Conservation (phyloP, 2,329 filamentous ascomycete species). For the Thyridium curvatum region DNA sequence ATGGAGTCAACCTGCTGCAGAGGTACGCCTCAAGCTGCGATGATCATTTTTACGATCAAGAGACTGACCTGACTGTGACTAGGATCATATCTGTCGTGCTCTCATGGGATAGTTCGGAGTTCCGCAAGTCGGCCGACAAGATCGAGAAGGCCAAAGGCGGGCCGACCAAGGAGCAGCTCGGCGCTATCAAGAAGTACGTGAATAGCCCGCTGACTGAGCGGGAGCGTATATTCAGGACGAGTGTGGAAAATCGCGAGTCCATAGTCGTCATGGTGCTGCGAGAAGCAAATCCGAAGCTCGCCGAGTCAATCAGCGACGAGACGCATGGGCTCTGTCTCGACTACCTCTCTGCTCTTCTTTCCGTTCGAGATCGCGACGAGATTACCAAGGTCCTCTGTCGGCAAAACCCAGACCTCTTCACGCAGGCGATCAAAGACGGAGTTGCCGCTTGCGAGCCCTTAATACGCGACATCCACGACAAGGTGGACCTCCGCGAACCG, state of each 20-base stretch:
- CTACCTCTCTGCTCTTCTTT: constrained; percentile 65
- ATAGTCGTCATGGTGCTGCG: constrained; percentile 63
- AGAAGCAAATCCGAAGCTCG: constrained; percentile 36
- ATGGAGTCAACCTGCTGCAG: constrained; percentile 77
- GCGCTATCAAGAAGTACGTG: constrained; percentile 54
- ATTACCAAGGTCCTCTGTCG: constrained; percentile 63
- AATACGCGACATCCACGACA: constrained; percentile 64
- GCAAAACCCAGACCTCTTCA: constrained; percentile 66
- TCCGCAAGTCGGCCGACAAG: constrained; percentile 57
- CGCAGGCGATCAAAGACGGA: constrained; percentile 56
- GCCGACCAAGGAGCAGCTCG: constrained; percentile 54
- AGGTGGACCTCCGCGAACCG: constrained; percentile 64
- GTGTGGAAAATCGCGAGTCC: constrained; percentile 44
- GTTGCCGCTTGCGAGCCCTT: constrained; percentile 68
- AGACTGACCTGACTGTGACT: constrained; percentile 9
- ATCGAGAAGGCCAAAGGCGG: constrained; percentile 56
- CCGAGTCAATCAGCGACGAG: constrained; percentile 42
- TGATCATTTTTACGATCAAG: not conserved
- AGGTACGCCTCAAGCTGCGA: constrained; percentile 20
- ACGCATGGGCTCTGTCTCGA: constrained; percentile 62
- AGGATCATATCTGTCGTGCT: constrained; percentile 70
- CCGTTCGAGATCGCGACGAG: constrained; percentile 66
- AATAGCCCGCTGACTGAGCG: constrained; percentile 47
- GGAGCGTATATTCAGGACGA: constrained; percentile 50
- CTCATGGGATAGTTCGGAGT: constrained; percentile 66